Conservation (phyloP, 106 monocot species). For the Acorus calamus region DNA sequence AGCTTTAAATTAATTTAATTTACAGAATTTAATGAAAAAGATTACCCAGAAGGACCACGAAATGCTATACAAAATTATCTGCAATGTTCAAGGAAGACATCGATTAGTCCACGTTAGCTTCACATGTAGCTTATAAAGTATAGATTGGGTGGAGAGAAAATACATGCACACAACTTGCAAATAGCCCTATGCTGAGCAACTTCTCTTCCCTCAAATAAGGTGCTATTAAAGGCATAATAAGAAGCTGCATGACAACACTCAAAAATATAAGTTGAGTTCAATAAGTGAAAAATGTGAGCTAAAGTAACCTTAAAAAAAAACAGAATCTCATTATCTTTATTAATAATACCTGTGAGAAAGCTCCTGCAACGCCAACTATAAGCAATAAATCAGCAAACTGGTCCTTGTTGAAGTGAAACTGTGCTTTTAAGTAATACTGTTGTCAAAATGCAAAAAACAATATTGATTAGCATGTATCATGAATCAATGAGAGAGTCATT, state of each 20-base stretch:
- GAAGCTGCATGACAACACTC: slow-evolving; percentile 34
- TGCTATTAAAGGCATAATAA: slow-evolving; percentile 60
- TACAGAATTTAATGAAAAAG: slow-evolving; percentile 1
- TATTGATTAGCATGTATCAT: too few species aligned
- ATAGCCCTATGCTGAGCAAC: slow-evolving; percentile 56
- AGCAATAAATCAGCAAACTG: slow-evolving; percentile 88
- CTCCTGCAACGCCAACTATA: slow-evolving; percentile 58
- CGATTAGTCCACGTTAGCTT: background rate
- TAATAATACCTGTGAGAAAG: slow-evolving; percentile 63
- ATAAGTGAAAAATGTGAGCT: background rate
- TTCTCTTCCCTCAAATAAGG: slow-evolving; percentile 57
- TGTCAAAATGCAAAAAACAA: slow-evolving; percentile 7
- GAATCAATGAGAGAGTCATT: too few species aligned
- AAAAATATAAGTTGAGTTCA: too few species aligned
- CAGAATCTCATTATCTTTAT: too few species aligned
- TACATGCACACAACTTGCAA: slow-evolving; percentile 70
- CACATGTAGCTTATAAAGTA: too few species aligned
- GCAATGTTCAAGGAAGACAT: slow-evolving; percentile 17
- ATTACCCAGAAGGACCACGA: slow-evolving; percentile 87
- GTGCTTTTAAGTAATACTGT: slow-evolving; percentile 83
- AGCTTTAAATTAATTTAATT: background rate
- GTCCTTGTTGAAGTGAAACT: slow-evolving; percentile 80
- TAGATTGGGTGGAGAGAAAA: background rate
- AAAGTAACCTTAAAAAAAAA: background rate
- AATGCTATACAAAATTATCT: slow-evolving; percentile 77